Base-by-base conservation (phyloP, 2,329 filamentous ascomycete genomes). In the Diaporthe longicolla region DNA sequence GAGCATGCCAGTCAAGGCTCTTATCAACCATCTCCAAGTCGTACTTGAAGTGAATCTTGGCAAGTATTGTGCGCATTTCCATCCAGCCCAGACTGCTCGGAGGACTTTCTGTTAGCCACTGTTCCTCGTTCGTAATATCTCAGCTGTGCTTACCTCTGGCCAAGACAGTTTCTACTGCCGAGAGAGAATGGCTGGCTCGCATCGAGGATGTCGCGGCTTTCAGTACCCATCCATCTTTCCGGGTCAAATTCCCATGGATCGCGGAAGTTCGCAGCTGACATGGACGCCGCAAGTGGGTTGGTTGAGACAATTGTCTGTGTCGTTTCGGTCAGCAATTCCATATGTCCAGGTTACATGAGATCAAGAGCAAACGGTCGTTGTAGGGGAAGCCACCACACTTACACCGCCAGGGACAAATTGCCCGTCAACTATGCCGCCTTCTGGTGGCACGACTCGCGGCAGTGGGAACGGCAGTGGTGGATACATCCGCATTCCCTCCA, bases 401-500 rank as follows among this genome's bases (percentile, higher is more conserved):
- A 69, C 71, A 15, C 52, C 43, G 17, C 65, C 50, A n/a, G 71
- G 71, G 13, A 73, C 21, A 6, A 69, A 73, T 2, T 69, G 32
- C 4, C 54, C 61, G 32, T 73, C 71, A 8, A 73, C 24, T 8
- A 57, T 45, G 26, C 55, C 71, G 17, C 71, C 71, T n/a, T 55
- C 61, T 17, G 40, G n/a, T 6, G 71, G 71, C 11, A 73, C 61
- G 9, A 73, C 50, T 15, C 71, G 71, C 32, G 71, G 71, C 3
- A 73, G 37, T 2, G 61, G 37, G 19, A 72, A 68, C 1, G 71
- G 71, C 2, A 72, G 15, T 0, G 78, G 77, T 11, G 79, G 77
- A 54, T 72, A 78, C 48, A 79, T 75, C 32, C 79, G 77, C 52
- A 79, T 68, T 7, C 76, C 78, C 45, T 80, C 78, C 6, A 71